Percentiles rank a stretch among this genome's conserved stretches.
Conservation (phyloP, 495 filamentous ascomycete species). For the Penicillium alfredii region DNA sequence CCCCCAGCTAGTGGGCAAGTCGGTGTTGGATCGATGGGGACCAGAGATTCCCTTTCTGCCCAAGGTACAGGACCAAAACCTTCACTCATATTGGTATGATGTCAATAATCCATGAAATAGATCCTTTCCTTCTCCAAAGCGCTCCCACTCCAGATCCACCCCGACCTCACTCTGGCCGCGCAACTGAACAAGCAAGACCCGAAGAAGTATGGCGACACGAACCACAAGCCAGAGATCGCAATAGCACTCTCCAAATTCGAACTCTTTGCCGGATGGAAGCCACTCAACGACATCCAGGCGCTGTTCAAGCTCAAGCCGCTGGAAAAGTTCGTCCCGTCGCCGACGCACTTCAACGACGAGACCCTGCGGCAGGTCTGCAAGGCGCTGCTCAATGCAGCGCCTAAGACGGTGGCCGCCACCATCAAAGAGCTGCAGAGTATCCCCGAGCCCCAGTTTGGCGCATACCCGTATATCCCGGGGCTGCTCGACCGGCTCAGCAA, state of each 20-base stretch:
- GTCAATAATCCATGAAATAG: constrained; percentile 23
- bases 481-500: constrained; percentile 58
- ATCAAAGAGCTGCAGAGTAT: constrained; percentile 45
- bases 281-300: constrained; percentile 51
- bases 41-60: constrained; percentile 67
- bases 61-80: constrained; percentile 42
- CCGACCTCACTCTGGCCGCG: constrained; percentile 57
- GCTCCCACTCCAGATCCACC: constrained; percentile 76
- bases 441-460: constrained; percentile 45
- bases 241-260: constrained; percentile 72
- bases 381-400: constrained; percentile 49
- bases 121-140: constrained; percentile 75
- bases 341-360: constrained; percentile 50
- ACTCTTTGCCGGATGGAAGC: constrained; percentile 73
- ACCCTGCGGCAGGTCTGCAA: constrained; percentile 55
- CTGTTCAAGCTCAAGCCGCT: constrained; percentile 54
- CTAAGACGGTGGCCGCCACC: constrained; percentile 44
- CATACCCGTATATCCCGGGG: constrained; percentile 52
- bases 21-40: constrained; percentile 57
- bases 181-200: constrained; percentile 60
- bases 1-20: constrained; percentile 59
- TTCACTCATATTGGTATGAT: too few species aligned
- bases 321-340: constrained; percentile 45
- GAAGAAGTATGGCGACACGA: constrained; percentile 60
- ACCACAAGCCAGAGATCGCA: constrained; percentile 82